Conservation (phyloP, 2,329 filamentous ascomycete genomes). For the Colletotrichum phormii region DNA sequence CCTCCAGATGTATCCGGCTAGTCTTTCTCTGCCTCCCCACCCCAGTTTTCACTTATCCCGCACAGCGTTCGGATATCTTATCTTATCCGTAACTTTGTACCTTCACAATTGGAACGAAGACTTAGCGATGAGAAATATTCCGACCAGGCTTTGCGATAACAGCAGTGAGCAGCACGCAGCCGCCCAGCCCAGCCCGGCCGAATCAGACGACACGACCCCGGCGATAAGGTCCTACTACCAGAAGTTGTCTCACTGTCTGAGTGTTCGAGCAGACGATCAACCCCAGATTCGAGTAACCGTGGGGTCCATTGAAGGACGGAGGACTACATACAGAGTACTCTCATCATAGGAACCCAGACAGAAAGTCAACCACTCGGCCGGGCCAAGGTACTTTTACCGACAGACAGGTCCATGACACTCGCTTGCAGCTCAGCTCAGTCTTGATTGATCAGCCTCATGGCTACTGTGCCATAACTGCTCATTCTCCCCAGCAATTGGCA, state of each 20-base stretch:
- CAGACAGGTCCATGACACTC: conserved; percentile 6
- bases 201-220: conserved; percentile 21
- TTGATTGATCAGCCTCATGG: conserved; percentile 25
- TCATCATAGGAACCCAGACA: background rate
- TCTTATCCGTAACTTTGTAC: background rate
- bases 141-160: conserved; percentile 24
- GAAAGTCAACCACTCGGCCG: conserved; percentile 9
- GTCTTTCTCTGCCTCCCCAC: background rate
- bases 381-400: background rate
- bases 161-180: conserved; percentile 2
- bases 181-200: conserved; percentile 17
- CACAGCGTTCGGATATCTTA: background rate
- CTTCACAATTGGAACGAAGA: conserved; percentile 10
- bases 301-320: background rate
- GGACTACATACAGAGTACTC: background rate
- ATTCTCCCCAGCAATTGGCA: background rate
- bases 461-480: conserved; percentile 19
- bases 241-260: background rate
- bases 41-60: conserved; percentile 5
- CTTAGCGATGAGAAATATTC: conserved; percentile 25
- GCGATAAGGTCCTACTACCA: background rate
- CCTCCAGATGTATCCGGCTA: conserved; percentile 10
- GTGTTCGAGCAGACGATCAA: background rate
- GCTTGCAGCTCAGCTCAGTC: conserved; percentile 6
- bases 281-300: background rate